phyloP scores from a whole-genome alignment of 2,329 filamentous ascomycete species.

The Chrysoporthe cubensis region DNA sequence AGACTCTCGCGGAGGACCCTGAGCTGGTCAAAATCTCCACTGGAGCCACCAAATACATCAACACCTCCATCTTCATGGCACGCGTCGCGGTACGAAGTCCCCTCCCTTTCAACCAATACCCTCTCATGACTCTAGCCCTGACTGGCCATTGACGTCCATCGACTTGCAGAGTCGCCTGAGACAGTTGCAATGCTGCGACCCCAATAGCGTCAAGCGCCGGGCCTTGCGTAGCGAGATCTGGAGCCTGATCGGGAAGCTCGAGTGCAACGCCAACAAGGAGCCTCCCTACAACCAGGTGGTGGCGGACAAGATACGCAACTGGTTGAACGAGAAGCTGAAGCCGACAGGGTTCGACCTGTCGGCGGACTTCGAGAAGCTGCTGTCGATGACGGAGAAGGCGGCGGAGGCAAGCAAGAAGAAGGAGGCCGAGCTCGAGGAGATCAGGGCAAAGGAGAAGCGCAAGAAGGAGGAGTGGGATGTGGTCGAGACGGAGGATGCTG shows the following conservation, averaged over 20 bases:
- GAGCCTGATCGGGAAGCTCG: background rate
- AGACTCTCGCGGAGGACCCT: background rate
- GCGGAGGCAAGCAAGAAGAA: background rate
- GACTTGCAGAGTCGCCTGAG: background rate
- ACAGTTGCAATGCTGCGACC: background rate
- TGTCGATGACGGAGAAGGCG: background rate
- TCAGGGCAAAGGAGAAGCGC: background rate
- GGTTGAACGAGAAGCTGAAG: background rate
- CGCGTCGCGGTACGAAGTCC: background rate
- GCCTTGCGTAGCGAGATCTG: background rate
- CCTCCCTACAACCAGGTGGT: conserved; percentile 1
- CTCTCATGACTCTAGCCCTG: too few species aligned
- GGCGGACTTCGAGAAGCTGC: conserved; percentile 10
- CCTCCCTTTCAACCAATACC: background rate
- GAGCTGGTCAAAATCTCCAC: background rate
- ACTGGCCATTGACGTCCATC: background rate
- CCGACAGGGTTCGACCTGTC: background rate
- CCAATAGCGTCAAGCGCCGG: too few species aligned
- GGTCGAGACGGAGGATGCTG: conserved; percentile 9
- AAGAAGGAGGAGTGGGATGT: conserved; percentile 20
- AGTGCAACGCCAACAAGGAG: background rate
- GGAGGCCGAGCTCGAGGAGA: background rate
- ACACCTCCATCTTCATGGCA: background rate
- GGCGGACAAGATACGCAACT: background rate
- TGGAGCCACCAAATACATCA: background rate